Percentiles rank a stretch among this genome's conserved stretches.
phyloP scores from a whole-genome alignment of 352 stramenopile genomes.

The Heterotrichella gracilis region DNA sequence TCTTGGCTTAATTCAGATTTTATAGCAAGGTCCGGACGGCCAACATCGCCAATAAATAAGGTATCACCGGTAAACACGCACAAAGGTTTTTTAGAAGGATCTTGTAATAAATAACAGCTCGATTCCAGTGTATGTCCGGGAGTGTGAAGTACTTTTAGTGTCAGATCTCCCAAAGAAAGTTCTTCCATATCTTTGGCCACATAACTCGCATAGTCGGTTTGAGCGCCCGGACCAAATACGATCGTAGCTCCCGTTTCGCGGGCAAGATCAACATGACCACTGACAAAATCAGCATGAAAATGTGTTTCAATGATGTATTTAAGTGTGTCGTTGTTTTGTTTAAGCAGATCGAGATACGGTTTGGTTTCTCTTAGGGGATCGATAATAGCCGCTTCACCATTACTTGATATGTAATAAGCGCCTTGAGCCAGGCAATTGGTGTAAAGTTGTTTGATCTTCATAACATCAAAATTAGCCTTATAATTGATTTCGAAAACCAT shows the following conservation, averaged over 20 bases:
- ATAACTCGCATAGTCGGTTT: constrained; percentile 1
- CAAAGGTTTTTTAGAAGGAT: not conserved
- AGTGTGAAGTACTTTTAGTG: not conserved
- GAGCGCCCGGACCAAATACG: not conserved
- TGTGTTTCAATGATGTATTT: constrained; percentile 7
- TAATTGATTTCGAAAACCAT: not conserved
- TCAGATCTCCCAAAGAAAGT: not conserved
- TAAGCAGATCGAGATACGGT: not conserved
- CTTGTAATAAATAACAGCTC: not conserved
- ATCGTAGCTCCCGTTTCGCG: not conserved
- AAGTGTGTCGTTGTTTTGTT: not conserved
- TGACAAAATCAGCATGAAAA: constrained; percentile 1
- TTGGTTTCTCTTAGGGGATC: not conserved
- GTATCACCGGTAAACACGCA: not conserved
- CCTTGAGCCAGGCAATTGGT: not conserved
- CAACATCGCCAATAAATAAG: not conserved
- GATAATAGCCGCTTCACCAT: not conserved
- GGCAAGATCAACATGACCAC: not conserved
- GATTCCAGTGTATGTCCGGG: not conserved
- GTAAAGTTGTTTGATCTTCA: not conserved
- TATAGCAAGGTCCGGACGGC: not conserved
- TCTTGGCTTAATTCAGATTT: not conserved
- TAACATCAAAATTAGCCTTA: not conserved
- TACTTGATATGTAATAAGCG: not conserved
- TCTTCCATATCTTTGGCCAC: not conserved